A percentile compares a stretch with the other conserved stretches of the same genome.
These are phyloP conservation scores for Phytophthora litchii DNA, from an alignment of 352 stramenopile species.

Conservation along the genomic window DNA sequence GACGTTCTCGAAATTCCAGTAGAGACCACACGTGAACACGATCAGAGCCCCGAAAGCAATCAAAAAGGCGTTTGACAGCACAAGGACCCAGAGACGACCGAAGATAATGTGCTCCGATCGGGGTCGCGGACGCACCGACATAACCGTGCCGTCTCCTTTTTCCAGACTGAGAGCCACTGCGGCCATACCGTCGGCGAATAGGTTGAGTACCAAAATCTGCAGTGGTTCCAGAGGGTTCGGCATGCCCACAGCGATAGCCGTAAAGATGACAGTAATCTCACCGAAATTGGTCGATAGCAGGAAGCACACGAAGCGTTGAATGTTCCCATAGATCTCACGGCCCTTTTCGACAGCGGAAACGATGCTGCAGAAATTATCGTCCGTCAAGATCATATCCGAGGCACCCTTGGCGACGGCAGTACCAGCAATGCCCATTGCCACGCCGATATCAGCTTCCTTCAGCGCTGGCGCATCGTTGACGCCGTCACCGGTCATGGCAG, in stretches of 20 bases:
- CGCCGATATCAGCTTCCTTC: slow-evolving; percentile 95
- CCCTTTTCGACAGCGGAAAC: slow-evolving; percentile 96
- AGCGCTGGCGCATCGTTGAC: slow-evolving; percentile 98
- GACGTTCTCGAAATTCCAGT: slow-evolving; percentile 75
- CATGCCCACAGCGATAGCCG: slow-evolving; percentile 70
- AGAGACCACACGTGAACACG: slow-evolving; percentile 65
- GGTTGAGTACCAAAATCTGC: slow-evolving; percentile 97
- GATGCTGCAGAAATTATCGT: slow-evolving; percentile 98
- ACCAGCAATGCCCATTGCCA: slow-evolving; percentile 97
- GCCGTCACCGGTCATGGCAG: slow-evolving; percentile 98
- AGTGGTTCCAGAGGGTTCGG: slow-evolving; percentile 92
- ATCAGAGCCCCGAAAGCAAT: slow-evolving; percentile 60
- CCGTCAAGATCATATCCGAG: slow-evolving; percentile 97
- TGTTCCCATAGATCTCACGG: slow-evolving; percentile 97
- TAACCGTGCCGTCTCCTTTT: slow-evolving; percentile 74
- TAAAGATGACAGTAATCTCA: slow-evolving; percentile 89
- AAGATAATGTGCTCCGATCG: slow-evolving; percentile 67
- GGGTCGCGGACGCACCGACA: slow-evolving; percentile 61
- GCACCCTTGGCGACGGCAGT: slow-evolving; percentile 98
- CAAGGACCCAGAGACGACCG: slow-evolving; percentile 68
- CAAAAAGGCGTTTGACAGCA: slow-evolving; percentile 69
- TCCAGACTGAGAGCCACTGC: slow-evolving; percentile 74
- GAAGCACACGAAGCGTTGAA: slow-evolving; percentile 98
- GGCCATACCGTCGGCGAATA: slow-evolving; percentile 96
- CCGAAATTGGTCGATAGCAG: slow-evolving; percentile 97